A percentile compares a stretch with the other conserved stretches of the same genome.
phyloP scores from a whole-genome alignment of 495 filamentous ascomycete species.

The Talaromyces proteolyticus region DNA sequence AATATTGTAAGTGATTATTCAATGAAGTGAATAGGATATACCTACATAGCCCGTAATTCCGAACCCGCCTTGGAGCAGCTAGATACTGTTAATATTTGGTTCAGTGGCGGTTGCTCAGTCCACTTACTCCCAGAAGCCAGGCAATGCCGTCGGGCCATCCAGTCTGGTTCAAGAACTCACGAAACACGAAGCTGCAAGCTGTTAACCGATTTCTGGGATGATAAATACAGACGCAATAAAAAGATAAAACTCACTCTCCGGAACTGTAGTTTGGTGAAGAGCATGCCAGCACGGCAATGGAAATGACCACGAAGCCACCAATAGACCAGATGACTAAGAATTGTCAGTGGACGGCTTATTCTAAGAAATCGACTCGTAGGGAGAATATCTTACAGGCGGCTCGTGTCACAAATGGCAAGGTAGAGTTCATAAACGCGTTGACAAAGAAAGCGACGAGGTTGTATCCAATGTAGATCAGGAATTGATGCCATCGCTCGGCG shows the following conservation, averaged over 20 bases:
- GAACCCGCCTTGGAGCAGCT: constrained; percentile 55
- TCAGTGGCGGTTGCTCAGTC: background rate
- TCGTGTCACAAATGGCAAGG: constrained; percentile 62
- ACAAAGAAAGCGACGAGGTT: constrained; percentile 56
- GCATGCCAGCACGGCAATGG: constrained; percentile 58
- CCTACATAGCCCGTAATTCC: constrained; percentile 55
- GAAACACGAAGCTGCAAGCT: constrained; percentile 50
- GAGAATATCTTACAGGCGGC: constrained; percentile 38
- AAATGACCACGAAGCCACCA: constrained; percentile 61
- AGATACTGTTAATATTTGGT: constrained; percentile 13
- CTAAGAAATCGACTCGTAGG: no score
- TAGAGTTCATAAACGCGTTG: constrained; percentile 59
- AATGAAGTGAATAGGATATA: background rate
- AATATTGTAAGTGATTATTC: background rate
- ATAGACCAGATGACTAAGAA: constrained; percentile 57
- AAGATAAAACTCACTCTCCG: constrained; percentile 43
- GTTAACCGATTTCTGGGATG: background rate
- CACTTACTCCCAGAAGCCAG: constrained; percentile 52
- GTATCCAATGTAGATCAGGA: constrained; percentile 65
- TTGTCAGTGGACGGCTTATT: no score
- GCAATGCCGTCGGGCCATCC: constrained; percentile 61
- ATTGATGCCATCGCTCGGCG: constrained; percentile 63
- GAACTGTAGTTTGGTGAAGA: constrained; percentile 56
- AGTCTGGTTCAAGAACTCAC: constrained; percentile 53
- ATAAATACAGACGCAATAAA: background rate